Conservation (phyloP, 306 rosid species). For the Quercus ilex region DNA sequence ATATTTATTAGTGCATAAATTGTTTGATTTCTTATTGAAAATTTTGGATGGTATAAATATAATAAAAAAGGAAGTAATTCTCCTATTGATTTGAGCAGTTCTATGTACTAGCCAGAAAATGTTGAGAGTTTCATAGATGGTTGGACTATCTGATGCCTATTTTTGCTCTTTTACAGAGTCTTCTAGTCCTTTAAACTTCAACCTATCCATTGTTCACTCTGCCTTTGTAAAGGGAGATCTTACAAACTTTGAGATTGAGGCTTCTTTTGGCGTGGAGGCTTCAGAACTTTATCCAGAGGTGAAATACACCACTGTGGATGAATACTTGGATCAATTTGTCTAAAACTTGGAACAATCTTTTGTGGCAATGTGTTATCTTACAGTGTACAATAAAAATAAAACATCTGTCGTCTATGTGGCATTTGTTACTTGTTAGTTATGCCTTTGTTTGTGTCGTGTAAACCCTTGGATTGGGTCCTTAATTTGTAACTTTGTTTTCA, state of each 20-base stretch:
- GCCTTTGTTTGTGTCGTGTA: background rate
- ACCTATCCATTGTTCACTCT: conserved; percentile 15
- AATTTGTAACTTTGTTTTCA: background rate
- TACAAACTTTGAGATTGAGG: conserved; percentile 24
- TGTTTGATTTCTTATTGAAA: too few relatives aligned
- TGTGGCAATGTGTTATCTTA: background rate
- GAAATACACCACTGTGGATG: conserved; percentile 29
- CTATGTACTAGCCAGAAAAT: too few relatives aligned
- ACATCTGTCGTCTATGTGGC: background rate
- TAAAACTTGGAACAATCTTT: background rate
- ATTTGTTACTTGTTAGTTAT: background rate
- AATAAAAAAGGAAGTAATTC: too few relatives aligned
- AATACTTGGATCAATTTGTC: conserved; percentile 32
- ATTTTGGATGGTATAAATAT: too few relatives aligned
- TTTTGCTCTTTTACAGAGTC: conserved; percentile 23
- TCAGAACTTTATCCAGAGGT: conserved; percentile 48
- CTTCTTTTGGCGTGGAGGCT: conserved; percentile 41
- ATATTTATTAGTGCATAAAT: too few relatives aligned
- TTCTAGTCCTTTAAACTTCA: conserved; percentile 22
- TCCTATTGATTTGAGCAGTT: background rate
- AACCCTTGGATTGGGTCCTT: background rate
- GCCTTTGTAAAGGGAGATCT: conserved; percentile 29
- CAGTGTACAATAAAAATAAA: background rate
- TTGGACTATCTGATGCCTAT: background rate
- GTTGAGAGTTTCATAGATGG: too few relatives aligned